Conservation (phyloP, 2,329 filamentous ascomycete genomes). For the Fusarium nygamai region DNA sequence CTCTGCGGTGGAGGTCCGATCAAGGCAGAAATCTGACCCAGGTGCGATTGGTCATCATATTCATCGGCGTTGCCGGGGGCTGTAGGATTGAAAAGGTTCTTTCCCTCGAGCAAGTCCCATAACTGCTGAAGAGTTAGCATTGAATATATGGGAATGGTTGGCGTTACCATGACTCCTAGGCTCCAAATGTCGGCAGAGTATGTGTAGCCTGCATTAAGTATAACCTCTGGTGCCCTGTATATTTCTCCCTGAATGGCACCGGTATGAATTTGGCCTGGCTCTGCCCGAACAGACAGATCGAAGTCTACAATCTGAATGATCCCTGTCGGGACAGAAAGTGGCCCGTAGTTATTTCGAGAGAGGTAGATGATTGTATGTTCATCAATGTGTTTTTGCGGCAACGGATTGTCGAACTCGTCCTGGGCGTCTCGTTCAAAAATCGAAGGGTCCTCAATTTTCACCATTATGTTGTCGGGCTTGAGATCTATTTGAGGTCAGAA, state of each 20-base stretch:
- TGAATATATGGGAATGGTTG: conserved; percentile 26
- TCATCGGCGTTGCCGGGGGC: background rate
- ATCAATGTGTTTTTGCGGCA: conserved; percentile 30
- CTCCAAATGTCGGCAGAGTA: conserved; percentile 41
- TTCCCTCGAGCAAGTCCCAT: conserved; percentile 22
- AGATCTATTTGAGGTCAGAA: conserved; percentile 15
- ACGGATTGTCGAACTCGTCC: conserved; percentile 33
- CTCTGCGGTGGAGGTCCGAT: background rate
- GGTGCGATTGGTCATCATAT: conserved; percentile 13
- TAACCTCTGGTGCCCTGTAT: conserved; percentile 35
- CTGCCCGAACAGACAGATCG: conserved; percentile 9
- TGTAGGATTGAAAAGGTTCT: conserved; percentile 3
- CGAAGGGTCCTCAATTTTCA: conserved; percentile 29
- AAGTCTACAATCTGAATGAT: conserved; percentile 37
- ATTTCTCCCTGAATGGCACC: conserved; percentile 31
- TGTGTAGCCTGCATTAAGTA: conserved; percentile 34
- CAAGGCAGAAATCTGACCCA: conserved; percentile 12
- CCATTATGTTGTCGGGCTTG: conserved; percentile 37
- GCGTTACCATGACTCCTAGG: conserved; percentile 38
- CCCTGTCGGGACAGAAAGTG: conserved; percentile 17
- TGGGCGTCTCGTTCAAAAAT: conserved; percentile 30
- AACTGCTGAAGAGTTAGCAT: background rate
- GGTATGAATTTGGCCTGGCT: conserved; percentile 3
- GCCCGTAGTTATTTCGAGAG: conserved; percentile 39
- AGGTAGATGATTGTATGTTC: conserved; percentile 36